Percentiles rank a stretch among this genome's conserved stretches.
Evolutionary conservation across 768 basidiomycete genomes (phyloP).

Genomic region (Boletus rubescentipes): DNA sequence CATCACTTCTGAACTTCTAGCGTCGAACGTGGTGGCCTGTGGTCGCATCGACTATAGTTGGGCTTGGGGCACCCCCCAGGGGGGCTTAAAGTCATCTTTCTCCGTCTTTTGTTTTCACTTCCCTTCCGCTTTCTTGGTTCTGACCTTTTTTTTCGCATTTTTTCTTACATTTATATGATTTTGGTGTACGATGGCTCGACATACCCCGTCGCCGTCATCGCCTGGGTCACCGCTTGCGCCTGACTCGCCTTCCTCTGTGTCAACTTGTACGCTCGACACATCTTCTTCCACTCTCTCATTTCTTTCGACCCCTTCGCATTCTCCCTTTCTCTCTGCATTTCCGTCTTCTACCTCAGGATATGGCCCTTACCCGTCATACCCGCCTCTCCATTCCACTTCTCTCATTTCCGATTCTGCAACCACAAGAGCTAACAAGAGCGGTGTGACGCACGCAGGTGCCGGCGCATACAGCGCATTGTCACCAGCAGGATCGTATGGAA

Average conservation of each 20-base stretch:
- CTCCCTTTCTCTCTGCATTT: background rate
- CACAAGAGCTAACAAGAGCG: conserved; percentile 11
- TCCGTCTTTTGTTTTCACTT: background rate
- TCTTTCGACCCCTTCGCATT: background rate
- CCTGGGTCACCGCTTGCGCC: background rate
- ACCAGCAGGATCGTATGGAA: conserved; percentile 24
- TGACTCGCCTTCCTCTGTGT: background rate
- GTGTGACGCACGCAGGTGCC: conserved; percentile 11
- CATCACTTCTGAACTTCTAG: conserved; percentile 10
- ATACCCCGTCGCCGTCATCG: background rate
- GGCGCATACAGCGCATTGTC: conserved; percentile 18
- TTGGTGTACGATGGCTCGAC: conserved; percentile 9
- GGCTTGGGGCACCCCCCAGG: background rate
- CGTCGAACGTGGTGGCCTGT: conserved; percentile 3
- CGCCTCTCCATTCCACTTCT: background rate
- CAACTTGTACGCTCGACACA: background rate
- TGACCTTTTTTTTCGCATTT: background rate
- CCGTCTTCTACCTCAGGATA: background rate
- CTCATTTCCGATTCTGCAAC: background rate
- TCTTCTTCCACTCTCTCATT: conserved; percentile 5
- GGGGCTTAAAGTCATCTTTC: background rate
- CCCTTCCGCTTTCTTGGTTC: background rate
- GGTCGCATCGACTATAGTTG: background rate
- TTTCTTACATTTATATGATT: background rate
- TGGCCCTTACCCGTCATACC: background rate